Evolutionary conservation across 495 filamentous ascomycete genomes (phyloP).

Genomic region (Filosporella fistucella): DNA sequence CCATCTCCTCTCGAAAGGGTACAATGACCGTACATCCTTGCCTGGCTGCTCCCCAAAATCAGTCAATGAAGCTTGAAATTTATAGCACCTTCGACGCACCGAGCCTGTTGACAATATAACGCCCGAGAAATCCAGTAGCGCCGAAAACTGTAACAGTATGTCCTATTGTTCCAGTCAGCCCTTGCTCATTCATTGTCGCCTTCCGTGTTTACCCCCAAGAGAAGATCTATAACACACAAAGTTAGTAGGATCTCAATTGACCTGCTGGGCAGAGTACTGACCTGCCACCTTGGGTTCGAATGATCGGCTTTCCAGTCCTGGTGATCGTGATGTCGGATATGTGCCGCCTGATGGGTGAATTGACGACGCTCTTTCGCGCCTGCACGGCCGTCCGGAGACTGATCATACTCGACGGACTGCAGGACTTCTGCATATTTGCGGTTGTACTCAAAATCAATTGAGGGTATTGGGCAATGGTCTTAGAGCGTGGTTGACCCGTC

Average conservation of each 20-base stretch:
- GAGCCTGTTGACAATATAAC: slow-evolving; percentile 95
- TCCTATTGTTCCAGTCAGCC: slow-evolving; percentile 49
- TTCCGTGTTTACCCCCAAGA: slow-evolving; percentile 59
- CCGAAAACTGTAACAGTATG: slow-evolving; percentile 98
- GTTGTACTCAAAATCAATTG: slow-evolving; percentile 15
- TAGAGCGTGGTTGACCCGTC: too few relatives aligned
- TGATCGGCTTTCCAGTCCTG: slow-evolving; percentile 80
- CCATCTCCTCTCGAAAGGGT: slow-evolving; percentile 95
- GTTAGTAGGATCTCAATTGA: slow-evolving; percentile 23
- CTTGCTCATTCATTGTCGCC: neutral
- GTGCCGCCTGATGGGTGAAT: slow-evolving; percentile 36
- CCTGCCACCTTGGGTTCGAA: slow-evolving; percentile 80
- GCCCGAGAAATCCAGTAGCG: slow-evolving; percentile 91
- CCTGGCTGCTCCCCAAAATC: slow-evolving; percentile 62
- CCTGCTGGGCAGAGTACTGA: slow-evolving; percentile 35
- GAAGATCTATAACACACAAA: slow-evolving; percentile 54
- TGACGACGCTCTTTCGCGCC: slow-evolving; percentile 4
- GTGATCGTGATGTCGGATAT: slow-evolving; percentile 81
- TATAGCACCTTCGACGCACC: too few relatives aligned
- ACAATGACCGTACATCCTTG: slow-evolving; percentile 90
- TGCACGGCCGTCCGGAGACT: slow-evolving; percentile 24
- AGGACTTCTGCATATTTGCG: slow-evolving; percentile 28
- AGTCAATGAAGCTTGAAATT: too few relatives aligned
- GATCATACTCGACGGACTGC: slow-evolving; percentile 21
- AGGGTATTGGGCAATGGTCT: too few relatives aligned